phyloP scores from a whole-genome alignment of 495 filamentous ascomycete genomes.

The Neurospora hispaniola region DNA sequence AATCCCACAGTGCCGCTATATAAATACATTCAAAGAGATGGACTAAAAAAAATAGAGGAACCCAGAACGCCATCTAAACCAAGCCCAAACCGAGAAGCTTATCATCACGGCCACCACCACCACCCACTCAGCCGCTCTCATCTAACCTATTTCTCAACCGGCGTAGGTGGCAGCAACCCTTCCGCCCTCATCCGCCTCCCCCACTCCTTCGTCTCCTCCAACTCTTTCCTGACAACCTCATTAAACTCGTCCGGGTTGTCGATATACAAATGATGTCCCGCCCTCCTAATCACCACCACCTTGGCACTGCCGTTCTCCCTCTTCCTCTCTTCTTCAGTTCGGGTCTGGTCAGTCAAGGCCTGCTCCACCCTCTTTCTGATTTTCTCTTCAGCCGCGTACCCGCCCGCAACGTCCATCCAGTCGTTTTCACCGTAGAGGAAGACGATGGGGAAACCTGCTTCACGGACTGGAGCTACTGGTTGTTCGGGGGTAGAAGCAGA shows the following conservation, averaged over 20 bases:
- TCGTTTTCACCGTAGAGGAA: constrained; percentile 95
- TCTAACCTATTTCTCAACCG: neutral
- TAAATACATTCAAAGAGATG: neutral
- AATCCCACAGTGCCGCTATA: neutral
- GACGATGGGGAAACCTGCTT: constrained; percentile 73
- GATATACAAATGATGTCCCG: constrained; percentile 90
- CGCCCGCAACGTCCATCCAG: constrained; percentile 95
- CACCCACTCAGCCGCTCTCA: neutral
- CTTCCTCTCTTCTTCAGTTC: constrained; percentile 53
- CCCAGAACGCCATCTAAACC: neutral
- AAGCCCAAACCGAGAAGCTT: neutral
- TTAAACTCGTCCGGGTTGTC: constrained; percentile 91
- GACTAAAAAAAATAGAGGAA: neutral
- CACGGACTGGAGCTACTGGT: constrained; percentile 17
- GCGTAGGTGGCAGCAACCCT: neutral
- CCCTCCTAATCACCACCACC: constrained; percentile 69
- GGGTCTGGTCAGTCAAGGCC: constrained; percentile 37
- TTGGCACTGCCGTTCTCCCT: constrained; percentile 71
- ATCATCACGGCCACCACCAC: neutral
- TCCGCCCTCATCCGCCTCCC: neutral
- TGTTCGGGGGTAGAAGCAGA: neutral
- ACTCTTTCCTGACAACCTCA: constrained; percentile 57
- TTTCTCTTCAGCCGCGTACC: constrained; percentile 70
- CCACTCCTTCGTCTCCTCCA: constrained; percentile 50
- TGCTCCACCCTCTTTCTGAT: constrained; percentile 56